Percentiles rank a stretch among this genome's conserved stretches.
Conservation (phyloP, 139 green algal genomes). For the Parachlorella kessleri region DNA sequence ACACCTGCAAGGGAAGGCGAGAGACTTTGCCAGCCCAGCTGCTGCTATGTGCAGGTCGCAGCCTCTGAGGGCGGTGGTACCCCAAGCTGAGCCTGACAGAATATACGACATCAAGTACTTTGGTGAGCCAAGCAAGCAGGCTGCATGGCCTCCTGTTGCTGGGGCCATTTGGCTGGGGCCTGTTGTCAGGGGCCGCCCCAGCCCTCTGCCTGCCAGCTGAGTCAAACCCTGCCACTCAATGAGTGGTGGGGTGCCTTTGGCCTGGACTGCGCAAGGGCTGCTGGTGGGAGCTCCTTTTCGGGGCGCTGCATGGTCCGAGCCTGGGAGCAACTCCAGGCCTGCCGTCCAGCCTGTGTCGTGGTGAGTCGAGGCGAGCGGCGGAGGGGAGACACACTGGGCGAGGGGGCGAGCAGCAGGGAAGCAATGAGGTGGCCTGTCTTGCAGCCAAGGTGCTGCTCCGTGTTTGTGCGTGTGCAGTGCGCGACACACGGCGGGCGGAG, state of each 20-base stretch:
- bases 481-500: constrained; percentile 44
- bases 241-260: neutral
- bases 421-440: constrained; percentile 30
- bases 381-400: too few relatives aligned
- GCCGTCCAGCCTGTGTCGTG: too few relatives aligned
- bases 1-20: too few relatives aligned
- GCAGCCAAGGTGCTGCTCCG: neutral
- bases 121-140: too few relatives aligned
- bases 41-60: constrained; percentile 52
- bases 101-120: constrained; percentile 87
- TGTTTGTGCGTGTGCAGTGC: constrained; percentile 16
- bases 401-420: too few relatives aligned
- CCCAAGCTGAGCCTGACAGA: constrained; percentile 53
- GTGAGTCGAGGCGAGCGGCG: too few relatives aligned
- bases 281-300: neutral
- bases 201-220: constrained; percentile 5
- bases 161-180: neutral
- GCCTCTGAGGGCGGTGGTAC: constrained; percentile 58
- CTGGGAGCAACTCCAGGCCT: too few relatives aligned
- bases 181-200: too few relatives aligned
- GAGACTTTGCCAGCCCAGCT: too few relatives aligned
- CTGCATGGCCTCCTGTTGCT: too few relatives aligned
- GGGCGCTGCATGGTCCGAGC: constrained; percentile 43
- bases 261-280: neutral
- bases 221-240: neutral